Base-by-base conservation (phyloP, 208 protist genomes). In the Acanthamoeba culbertsoni region DNA sequence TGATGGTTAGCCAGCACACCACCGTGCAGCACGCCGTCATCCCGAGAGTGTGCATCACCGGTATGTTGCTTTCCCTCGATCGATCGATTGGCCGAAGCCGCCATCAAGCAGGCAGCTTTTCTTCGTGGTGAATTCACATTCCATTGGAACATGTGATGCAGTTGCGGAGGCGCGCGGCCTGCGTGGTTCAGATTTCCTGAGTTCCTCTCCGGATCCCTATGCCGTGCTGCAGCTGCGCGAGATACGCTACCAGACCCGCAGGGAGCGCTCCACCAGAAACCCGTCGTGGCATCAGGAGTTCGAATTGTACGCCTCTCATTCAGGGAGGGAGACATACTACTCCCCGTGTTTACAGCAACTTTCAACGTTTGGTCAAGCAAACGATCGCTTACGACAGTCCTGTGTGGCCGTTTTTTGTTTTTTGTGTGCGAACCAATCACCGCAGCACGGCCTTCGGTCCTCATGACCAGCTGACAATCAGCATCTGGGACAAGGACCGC, bases 191-290 rank as follows among this genome's bases (percentile, higher is more conserved):
- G 75, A 86, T 43, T 59, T 59, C 40, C 46, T 86, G 4, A 43
- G 75, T 3, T n/a, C n/a, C 12, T 18, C 40, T 3, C 75, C 75
- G 28, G 75, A 86, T 55, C 75, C 75, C 28, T 86, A 86, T 28
- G 40, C 45, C 75, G 46, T 86, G n/a, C 40, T 55, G 4, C 75
- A 86, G 75, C 75, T 86, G 45, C 40, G 75, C 18, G 75, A 86
- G 45, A 16, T 59, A 14, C 40, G 46, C 28, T 86, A 59, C 75
- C 75, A 86, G 46, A 86, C 75, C 75, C 75, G 75, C 40, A 86
- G 55, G 75, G 75, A 86, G 75, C 40, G 46, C 28, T 86, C 75
- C 75, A 86, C 75, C 45, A 86, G 31, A n/a, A 86, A 86, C 75
- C 75, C 75, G 4, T 8, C n/a, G 26, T 86, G 75, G 75, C 75